Evolutionary conservation across 2,329 filamentous ascomycete genomes (phyloP).

Genomic region (Aspergillus ustus): DNA sequence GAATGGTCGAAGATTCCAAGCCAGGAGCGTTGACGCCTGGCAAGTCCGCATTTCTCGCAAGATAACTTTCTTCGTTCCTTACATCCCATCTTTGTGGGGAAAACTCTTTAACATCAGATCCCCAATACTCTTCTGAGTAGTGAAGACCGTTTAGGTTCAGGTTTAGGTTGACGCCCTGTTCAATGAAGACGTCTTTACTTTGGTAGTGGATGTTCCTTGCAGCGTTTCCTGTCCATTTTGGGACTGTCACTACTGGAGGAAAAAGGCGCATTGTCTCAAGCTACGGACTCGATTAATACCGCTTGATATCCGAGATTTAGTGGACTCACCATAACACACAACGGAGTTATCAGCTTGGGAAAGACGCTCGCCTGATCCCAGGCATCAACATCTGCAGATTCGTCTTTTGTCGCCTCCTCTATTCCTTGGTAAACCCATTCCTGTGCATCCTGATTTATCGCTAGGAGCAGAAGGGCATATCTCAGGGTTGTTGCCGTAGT

Average conservation of each 20-base stretch:
- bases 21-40: constrained; percentile 21
- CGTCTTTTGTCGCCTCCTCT: constrained; percentile 25
- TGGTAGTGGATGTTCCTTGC: constrained; percentile 20
- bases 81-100: constrained; percentile 29
- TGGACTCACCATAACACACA: constrained; percentile 29
- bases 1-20: constrained; percentile 16
- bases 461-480: constrained; percentile 51
- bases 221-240: constrained; percentile 34
- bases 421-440: constrained; percentile 53
- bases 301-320: background rate
- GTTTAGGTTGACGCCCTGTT: constrained; percentile 21
- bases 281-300: constrained; percentile 25
- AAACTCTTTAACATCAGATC: constrained; percentile 19
- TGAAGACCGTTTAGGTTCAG: constrained; percentile 26
- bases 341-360: constrained; percentile 39
- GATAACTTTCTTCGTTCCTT: constrained; percentile 25
- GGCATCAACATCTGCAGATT: constrained; percentile 13
- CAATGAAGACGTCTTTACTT: constrained; percentile 20
- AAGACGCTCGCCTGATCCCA: constrained; percentile 46
- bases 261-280: constrained; percentile 52
- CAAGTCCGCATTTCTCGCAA: constrained; percentile 23
- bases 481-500: constrained; percentile 54
- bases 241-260: constrained; percentile 35
- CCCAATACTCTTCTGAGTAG: constrained; percentile 30
- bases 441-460: constrained; percentile 51